Evolutionary conservation across 768 basidiomycete genomes (phyloP), one percentile per base, ranked within the genome.

Genomic region (Multifurca ochricompacta): DNA sequence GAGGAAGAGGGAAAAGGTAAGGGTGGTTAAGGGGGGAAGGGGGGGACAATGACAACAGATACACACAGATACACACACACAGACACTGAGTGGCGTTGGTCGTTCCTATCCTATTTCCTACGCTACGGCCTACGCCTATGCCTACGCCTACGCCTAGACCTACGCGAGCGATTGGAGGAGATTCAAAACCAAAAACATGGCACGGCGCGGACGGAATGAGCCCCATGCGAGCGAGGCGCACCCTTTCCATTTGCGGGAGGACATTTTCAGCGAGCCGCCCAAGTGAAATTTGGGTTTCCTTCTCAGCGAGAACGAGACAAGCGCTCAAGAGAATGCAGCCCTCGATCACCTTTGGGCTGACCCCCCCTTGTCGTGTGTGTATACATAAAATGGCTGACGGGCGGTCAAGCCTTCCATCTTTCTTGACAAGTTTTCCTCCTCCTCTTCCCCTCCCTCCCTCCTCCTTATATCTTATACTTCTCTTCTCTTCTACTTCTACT

Each of bases 301-400:
- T n/a, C n/a, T n/a, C n/a, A n/a, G n/a, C n/a, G n/a, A n/a, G n/a
- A 32, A 18, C 18, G n/a, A 39, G 1, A 43, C 34, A n/a, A 32
- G 54, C 54, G 54, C 54, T 18, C 13, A 21, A 19, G n/a, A 28
- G 6, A 14, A 30, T 19, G n/a, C n/a, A n/a, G n/a, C n/a, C 35
- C 54, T 54, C 37, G 45, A 47, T 42, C 45, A 41, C 21, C 28
- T 9, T 25, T 27, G 30, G 16, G 23, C 34, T 30, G 36, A 23
- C 27, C 14, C 8, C 34, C 18, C 18, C 27, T 16, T 25, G 6
- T n/a, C n/a, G n/a, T n/a, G n/a, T n/a, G n/a, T n/a, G n/a, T n/a
- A 42, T 19, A 42, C 54, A 55, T 55, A 55, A 55, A 50, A 31
- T 28, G 19, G 18, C 34, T 13, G 13, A 18, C 11, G 9, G n/a